Evolutionary conservation across 768 basidiomycete genomes (phyloP).

Genomic region (Lentinula aciculospora): DNA sequence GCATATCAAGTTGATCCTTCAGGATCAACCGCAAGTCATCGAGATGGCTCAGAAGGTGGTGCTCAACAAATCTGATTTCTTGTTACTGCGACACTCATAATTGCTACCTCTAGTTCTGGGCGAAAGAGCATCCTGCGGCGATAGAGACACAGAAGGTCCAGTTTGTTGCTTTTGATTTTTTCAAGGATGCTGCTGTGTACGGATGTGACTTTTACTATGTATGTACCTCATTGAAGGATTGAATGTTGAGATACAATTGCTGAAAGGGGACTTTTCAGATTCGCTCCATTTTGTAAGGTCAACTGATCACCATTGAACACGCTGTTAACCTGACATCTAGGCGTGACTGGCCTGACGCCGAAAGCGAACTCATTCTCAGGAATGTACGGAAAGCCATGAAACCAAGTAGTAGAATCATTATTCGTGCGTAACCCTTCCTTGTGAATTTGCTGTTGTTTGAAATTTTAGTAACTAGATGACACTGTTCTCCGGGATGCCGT

Average conservation of each 20-base stretch:
- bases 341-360: conserved; percentile 36
- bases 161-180: conserved; percentile 34
- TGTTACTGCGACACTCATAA: not conserved
- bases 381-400: conserved; percentile 30
- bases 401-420: conserved; percentile 26
- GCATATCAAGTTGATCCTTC: conserved; percentile 28
- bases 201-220: conserved; percentile 38
- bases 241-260: not conserved
- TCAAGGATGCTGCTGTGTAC: conserved; percentile 26
- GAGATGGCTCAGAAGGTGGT: conserved; percentile 20
- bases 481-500: conserved; percentile 26
- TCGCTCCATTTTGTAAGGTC: conserved; percentile 28
- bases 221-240: conserved; percentile 10
- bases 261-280: conserved; percentile 19
- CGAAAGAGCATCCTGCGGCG: conserved; percentile 25
- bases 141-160: conserved; percentile 27
- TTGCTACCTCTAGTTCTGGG: conserved; percentile 22
- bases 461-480: conserved; percentile 24
- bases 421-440: conserved; percentile 21
- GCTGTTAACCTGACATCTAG: conserved; percentile 13
- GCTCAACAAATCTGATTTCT: not conserved
- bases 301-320: not conserved
- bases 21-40: conserved; percentile 28
- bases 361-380: conserved; percentile 27
- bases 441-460: no score